Base-by-base conservation (phyloP, 2,329 filamentous ascomycete genomes). In the Clonostachys rhizophaga region DNA sequence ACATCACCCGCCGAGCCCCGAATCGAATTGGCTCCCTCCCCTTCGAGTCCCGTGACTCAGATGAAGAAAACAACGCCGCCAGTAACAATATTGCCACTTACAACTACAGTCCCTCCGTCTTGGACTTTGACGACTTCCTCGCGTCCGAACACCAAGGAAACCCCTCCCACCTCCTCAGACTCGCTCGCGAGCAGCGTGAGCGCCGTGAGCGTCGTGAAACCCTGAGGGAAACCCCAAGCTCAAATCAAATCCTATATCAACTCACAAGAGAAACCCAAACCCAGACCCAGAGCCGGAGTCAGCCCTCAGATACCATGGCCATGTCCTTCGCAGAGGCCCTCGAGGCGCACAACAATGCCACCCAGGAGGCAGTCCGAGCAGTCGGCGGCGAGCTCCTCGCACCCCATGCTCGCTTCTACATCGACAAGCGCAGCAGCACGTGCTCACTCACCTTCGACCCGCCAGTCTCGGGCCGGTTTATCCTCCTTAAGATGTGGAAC, bases 401-500 rank as follows among this genome's bases (percentile, higher is more conserved):
- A 34, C 89, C 89, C 1, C 83, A 90, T 63, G 89, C 90, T 3
- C 81, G 82, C 30, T 96, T 97, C 67, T 87, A 85, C 59, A 95
- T 96, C 47, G 84, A 87, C 58, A 81, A 84, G 63, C 81, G 86
- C 56, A 91, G 90, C 70, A 89, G 83, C 69, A 90, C 86, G 65
- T 92, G 94, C 56, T 91, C 86, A 13, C 87, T 97, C 57, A 85
- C 82, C 49, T 96, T 97, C 56, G 82, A 91, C 56, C 87, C 89
- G 48, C 86, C 87, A 0, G 79, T 94, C 50, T 89, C 88, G 11
- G 89, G 88, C 6, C 81, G 89, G 48, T 95, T 87, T 62, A 86
- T 97, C 45, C 68, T 96, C 40, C 73, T 97, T 52, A 96, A 96
- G 72, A 81, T 96, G 63, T 96, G 90, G 88, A 91, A 85, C 57